Conservation (phyloP, 257 asterid species). For the Solanum sejunctum region DNA sequence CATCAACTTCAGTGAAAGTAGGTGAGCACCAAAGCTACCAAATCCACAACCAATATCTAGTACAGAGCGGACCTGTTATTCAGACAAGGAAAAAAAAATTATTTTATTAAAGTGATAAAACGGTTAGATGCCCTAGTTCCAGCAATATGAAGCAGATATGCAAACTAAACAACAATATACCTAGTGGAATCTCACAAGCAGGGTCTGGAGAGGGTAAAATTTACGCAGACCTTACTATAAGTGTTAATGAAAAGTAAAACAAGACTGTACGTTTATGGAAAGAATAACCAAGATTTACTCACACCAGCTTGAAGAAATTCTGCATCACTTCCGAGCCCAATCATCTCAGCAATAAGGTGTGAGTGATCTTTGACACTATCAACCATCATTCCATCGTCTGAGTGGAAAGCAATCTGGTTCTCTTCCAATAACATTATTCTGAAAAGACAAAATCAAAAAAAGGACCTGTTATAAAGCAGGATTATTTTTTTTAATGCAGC, state of each 20-base stretch:
- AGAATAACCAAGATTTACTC: slow-evolving; percentile 20
- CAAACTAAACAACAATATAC: neutral
- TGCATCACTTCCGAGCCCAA: slow-evolving; percentile 75
- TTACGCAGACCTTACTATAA: neutral
- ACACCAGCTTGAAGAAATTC: slow-evolving; percentile 81
- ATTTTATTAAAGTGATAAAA: neutral
- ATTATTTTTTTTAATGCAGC: neutral
- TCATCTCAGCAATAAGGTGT: slow-evolving; percentile 82
- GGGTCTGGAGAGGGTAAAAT: no score
- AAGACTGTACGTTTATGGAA: neutral
- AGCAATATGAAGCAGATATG: neutral
- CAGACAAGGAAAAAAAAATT: slow-evolving; percentile 5
- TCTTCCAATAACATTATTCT: slow-evolving; percentile 96
- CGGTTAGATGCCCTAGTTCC: neutral
- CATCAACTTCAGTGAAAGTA: slow-evolving; percentile 84
- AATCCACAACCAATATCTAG: slow-evolving; percentile 96
- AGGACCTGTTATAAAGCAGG: neutral
- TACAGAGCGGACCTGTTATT: slow-evolving; percentile 66
- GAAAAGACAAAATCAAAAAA: slow-evolving; percentile 13
- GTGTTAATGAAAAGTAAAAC: neutral
- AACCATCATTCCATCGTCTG: slow-evolving; percentile 61
- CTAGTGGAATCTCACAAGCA: no score
- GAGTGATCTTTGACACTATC: slow-evolving; percentile 86
- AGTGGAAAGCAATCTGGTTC: slow-evolving; percentile 88
- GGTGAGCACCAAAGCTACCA: slow-evolving; percentile 90